Percentiles rank a stretch among this genome's conserved stretches.
phyloP scores from a whole-genome alignment of 768 basidiomycete species.

The Dioszegia hungarica region DNA sequence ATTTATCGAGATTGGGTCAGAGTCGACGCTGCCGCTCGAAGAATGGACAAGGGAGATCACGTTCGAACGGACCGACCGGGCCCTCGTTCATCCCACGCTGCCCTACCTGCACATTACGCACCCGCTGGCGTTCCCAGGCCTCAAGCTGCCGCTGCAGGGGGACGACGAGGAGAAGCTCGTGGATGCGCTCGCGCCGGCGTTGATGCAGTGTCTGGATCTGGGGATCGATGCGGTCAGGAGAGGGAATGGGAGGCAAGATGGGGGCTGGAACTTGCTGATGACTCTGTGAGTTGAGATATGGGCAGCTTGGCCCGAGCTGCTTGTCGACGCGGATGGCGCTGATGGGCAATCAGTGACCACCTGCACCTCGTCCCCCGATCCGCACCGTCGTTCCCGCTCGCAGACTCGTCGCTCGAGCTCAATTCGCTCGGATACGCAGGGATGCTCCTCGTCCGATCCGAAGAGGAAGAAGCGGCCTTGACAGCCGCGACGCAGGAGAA shows the following conservation, averaged over 20 bases:
- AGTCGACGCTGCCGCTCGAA: slow-evolving; percentile 67
- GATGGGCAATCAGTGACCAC: too few relatives aligned
- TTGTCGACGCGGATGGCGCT: too few relatives aligned
- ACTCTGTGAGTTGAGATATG: slow-evolving; percentile 34
- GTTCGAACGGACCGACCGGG: slow-evolving; percentile 63
- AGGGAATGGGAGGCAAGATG: slow-evolving; percentile 26
- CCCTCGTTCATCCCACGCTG: slow-evolving; percentile 63
- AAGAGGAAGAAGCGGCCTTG: slow-evolving; percentile 67
- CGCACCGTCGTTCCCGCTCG: slow-evolving; percentile 35
- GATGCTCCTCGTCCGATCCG: slow-evolving; percentile 78
- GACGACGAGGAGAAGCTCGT: slow-evolving; percentile 29
- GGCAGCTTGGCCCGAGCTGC: too few relatives aligned
- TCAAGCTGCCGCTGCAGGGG: slow-evolving; percentile 29
- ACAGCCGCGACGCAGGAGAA: slow-evolving; percentile 51
- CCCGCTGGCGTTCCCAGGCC: slow-evolving; percentile 25
- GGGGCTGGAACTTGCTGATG: slow-evolving; percentile 47
- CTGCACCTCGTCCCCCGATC: slow-evolving; percentile 78
- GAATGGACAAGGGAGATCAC: slow-evolving; percentile 58
- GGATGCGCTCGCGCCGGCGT: slow-evolving; percentile 34
- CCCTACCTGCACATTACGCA: slow-evolving; percentile 58
- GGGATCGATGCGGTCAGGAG: slow-evolving; percentile 38
- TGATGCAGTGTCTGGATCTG: slow-evolving; percentile 42
- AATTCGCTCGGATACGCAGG: slow-evolving; percentile 89
- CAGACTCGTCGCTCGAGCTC: slow-evolving; percentile 55
- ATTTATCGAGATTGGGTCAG: slow-evolving; percentile 68